Conservation (phyloP, 345 rosid species). For the Turnera subulata region DNA sequence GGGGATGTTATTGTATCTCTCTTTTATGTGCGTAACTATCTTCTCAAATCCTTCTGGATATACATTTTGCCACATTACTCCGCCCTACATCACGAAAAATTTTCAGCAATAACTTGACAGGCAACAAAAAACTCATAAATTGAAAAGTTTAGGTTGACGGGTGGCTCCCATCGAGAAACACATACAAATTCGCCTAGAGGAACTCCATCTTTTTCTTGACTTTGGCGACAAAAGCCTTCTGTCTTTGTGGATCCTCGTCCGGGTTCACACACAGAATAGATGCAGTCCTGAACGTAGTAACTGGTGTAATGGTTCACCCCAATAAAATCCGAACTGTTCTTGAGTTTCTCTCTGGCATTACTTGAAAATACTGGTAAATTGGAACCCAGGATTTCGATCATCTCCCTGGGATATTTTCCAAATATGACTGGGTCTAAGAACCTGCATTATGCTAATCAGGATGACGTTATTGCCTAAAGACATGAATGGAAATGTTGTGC, state of each 20-base stretch:
- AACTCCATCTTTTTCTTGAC: constrained; percentile 38
- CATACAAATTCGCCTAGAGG: constrained; percentile 50
- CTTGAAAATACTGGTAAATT: constrained; percentile 15
- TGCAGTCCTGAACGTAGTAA: constrained; percentile 41
- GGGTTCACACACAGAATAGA: constrained; percentile 43
- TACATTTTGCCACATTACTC: constrained; percentile 41
- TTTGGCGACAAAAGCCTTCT: constrained; percentile 42
- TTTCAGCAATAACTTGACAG: no score
- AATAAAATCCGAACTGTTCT: constrained; percentile 14
- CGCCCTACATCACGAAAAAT: neutral
- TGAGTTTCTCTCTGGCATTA: constrained; percentile 9
- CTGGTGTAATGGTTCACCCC: constrained; percentile 18
- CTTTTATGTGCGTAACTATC: constrained; percentile 29
- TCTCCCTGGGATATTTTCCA: constrained; percentile 18
- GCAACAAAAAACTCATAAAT: neutral
- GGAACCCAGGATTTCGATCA: constrained; percentile 12
- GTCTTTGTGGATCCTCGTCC: constrained; percentile 46
- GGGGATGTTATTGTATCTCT: constrained; percentile 43
- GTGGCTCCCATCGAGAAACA: no score
- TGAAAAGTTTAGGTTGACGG: neutral
- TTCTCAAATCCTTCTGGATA: constrained; percentile 51
- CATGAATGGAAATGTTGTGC: no score
- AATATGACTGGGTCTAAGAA: constrained; percentile 19
- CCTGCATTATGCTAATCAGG: constrained; percentile 4
- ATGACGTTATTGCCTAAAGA: no score